Conservation (phyloP, 208 protist genomes). For the Acanthamoeba castellanii region DNA sequence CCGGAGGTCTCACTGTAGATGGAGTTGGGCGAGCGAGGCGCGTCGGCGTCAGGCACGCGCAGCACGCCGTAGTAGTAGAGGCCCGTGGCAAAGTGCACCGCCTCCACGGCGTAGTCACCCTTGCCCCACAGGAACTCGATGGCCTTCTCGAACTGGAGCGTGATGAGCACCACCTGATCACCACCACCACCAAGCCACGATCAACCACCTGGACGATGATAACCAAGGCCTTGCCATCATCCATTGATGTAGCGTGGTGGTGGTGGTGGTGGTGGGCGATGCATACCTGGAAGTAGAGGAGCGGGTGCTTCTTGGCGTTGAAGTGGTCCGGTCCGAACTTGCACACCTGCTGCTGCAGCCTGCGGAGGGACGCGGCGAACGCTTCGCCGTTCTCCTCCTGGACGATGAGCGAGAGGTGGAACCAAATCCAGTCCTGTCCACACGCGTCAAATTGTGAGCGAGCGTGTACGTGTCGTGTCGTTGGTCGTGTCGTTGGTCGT, state of each 20-base stretch:
- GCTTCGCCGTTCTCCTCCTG: slow-evolving; percentile 36
- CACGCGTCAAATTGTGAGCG: background rate
- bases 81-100: slow-evolving; percentile 7
- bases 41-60: slow-evolving; percentile 5
- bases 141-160: slow-evolving; percentile 39
- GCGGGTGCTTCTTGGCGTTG: slow-evolving; percentile 33
- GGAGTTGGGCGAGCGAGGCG: background rate
- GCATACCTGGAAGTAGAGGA: slow-evolving; percentile 61
- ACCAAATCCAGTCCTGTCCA: slow-evolving; percentile 47
- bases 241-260: too few species aligned
- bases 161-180: slow-evolving; percentile 28
- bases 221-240: too few species aligned
- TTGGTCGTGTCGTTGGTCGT: background rate
- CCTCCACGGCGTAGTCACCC: slow-evolving; percentile 24
- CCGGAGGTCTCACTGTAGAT: slow-evolving; percentile 9
- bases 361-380: slow-evolving; percentile 1
- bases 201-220: background rate
- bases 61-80: slow-evolving; percentile 52
- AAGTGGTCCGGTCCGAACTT: slow-evolving; percentile 50
- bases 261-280: too few species aligned
- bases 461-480: background rate
- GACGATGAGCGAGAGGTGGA: slow-evolving; percentile 27
- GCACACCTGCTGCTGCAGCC: slow-evolving; percentile 37
- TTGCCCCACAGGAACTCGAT: slow-evolving; percentile 49
- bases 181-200: background rate